Evolutionary conservation across 805 yeast genomes (phyloP).

Genomic region (Wickerhamomyces ciferrii): DNA sequence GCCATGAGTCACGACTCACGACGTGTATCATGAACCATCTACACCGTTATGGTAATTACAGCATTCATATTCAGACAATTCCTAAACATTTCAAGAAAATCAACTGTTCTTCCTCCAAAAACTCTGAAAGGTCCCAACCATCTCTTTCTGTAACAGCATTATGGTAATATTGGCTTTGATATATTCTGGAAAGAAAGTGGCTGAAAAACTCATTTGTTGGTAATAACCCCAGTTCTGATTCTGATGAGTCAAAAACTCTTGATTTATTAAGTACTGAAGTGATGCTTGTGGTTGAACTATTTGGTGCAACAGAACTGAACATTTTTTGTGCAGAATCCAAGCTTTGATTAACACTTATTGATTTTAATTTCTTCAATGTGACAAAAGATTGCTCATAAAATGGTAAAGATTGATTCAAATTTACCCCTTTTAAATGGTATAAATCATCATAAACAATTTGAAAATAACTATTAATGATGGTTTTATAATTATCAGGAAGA

Average conservation of each 20-base stretch:
- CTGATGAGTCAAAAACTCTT: slow-evolving; percentile 11
- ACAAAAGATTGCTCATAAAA: slow-evolving; percentile 11
- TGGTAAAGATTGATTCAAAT: slow-evolving; percentile 14
- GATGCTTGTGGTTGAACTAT: background rate
- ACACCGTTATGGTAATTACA: no score
- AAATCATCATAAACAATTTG: slow-evolving; percentile 7
- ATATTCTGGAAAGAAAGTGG: background rate
- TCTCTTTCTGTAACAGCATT: background rate
- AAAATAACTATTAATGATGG: slow-evolving; percentile 9
- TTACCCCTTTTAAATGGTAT: slow-evolving; percentile 3
- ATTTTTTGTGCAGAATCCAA: background rate
- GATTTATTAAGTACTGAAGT: slow-evolving; percentile 9
- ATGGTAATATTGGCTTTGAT: background rate
- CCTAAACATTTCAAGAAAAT: background rate
- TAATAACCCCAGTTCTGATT: slow-evolving; percentile 13
- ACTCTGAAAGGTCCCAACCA: background rate
- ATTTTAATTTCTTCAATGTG: slow-evolving; percentile 3
- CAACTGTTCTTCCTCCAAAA: background rate
- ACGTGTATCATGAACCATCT: no score
- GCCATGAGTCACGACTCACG: no score
- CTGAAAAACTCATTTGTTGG: slow-evolving; percentile 19
- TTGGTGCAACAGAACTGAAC: background rate
- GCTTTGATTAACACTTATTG: background rate
- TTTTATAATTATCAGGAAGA: slow-evolving; percentile 10
- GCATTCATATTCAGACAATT: background rate